Conservation (phyloP, 176 grass and related monocot genomes). For the Bothriochloa decipiens region DNA sequence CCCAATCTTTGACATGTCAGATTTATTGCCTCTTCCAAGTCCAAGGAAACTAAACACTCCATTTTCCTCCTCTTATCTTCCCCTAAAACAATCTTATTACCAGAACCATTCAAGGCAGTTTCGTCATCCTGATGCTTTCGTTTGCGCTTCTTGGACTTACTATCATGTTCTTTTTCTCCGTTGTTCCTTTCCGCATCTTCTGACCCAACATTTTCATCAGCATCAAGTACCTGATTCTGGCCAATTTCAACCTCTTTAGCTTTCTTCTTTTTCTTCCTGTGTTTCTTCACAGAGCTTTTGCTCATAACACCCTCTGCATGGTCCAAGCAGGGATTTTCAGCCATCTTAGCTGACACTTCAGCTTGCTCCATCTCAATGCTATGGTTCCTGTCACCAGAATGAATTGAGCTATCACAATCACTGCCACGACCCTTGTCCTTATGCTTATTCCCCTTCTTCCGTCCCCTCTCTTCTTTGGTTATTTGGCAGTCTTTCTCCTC, state of each 20-base stretch:
- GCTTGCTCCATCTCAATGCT: conserved; percentile 2
- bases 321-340: neutral
- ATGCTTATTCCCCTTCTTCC: neutral
- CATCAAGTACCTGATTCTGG: neutral
- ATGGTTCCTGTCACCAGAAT: neutral
- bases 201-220: conserved; percentile 27
- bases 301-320: neutral
- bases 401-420: neutral
- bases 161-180: conserved; percentile 18
- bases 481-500: neutral
- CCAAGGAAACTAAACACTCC: conserved; percentile 13
- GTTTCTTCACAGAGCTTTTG: neutral
- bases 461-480: neutral
- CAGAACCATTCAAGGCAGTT: neutral
- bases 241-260: conserved; percentile 13
- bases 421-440: neutral
- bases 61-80: conserved; percentile 39
- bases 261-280: conserved; percentile 29
- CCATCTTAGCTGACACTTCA: neutral
- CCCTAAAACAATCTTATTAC: neutral
- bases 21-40: conserved; percentile 30
- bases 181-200: neutral
- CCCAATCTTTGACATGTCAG: neutral
- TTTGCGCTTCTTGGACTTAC: conserved; percentile 41
- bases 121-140: neutral